phyloP scores from a whole-genome alignment of 192 early-diverging fungal genomes.

The Physocladia obscura region DNA sequence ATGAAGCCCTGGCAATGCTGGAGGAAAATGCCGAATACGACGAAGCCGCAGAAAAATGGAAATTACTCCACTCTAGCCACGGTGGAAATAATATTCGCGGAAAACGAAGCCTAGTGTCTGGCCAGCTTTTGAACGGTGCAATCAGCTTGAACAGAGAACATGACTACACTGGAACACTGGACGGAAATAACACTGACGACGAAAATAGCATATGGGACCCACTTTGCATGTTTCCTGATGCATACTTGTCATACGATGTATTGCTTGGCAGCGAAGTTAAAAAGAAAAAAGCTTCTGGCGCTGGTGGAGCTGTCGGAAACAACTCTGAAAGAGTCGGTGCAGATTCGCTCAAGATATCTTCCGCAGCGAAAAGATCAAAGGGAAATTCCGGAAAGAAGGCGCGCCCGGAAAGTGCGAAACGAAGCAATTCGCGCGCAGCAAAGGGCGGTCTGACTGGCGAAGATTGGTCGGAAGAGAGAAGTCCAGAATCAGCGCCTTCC shows the following conservation, averaged over 20 bases:
- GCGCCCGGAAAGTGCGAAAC: constrained; percentile 28
- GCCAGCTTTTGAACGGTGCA: constrained; percentile 20
- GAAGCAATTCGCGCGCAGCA: constrained; percentile 13
- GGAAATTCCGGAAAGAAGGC: constrained; percentile 1
- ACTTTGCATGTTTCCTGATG: constrained; percentile 57
- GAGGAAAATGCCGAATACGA: constrained; percentile 59
- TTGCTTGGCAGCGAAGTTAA: constrained; percentile 29
- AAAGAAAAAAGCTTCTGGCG: constrained; percentile 22
- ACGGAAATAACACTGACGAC: constrained; percentile 26
- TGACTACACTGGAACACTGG: constrained; percentile 9
- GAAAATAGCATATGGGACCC: constrained; percentile 53
- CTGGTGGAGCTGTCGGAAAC: too few species aligned
- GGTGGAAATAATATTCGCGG: constrained; percentile 64
- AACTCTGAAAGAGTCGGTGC: too few species aligned
- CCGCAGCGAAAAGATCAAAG: background rate
- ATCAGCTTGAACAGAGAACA: constrained; percentile 38
- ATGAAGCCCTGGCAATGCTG: constrained; percentile 47
- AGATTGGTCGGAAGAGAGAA: constrained; percentile 3
- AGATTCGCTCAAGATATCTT: background rate
- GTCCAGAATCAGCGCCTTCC: constrained; percentile 20
- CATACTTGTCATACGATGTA: constrained; percentile 57
- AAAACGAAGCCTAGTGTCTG: constrained; percentile 49
- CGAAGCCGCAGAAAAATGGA: constrained; percentile 59
- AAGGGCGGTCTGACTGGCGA: constrained; percentile 10
- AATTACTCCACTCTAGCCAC: constrained; percentile 53